These are phyloP conservation scores for Globisporangium echinulatum DNA, from an alignment of 352 stramenopile genomes.

Conservation along the genomic window DNA sequence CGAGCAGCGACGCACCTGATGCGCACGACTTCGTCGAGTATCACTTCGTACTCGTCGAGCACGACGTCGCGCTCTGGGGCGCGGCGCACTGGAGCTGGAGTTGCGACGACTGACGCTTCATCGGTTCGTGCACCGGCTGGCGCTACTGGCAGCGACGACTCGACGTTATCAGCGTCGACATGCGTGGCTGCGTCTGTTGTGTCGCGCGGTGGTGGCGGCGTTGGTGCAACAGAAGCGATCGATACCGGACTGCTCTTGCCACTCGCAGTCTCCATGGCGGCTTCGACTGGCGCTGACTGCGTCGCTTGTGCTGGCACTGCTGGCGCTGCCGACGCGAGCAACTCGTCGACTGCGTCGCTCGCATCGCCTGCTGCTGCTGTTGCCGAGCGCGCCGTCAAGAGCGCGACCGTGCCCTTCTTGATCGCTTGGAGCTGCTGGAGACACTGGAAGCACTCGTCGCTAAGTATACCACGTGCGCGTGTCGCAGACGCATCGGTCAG, in stretches of 20 bases:
- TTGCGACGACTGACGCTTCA: slow-evolving; percentile 7
- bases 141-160: not conserved
- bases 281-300: too few species aligned
- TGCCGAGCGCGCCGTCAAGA: slow-evolving; percentile 26
- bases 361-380: not conserved
- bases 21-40: slow-evolving; percentile 57
- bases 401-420: slow-evolving; percentile 56
- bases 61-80: slow-evolving; percentile 41
- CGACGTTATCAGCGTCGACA: too few species aligned
- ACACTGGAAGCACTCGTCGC: slow-evolving; percentile 79
- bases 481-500: too few species aligned
- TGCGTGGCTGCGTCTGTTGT: not conserved
- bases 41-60: slow-evolving; percentile 66
- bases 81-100: slow-evolving; percentile 4
- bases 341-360: slow-evolving; percentile 1
- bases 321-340: not conserved
- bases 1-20: slow-evolving; percentile 45
- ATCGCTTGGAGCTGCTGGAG: slow-evolving; percentile 74
- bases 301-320: not conserved
- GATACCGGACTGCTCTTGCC: slow-evolving; percentile 16
- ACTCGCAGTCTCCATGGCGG: slow-evolving; percentile 1
- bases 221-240: slow-evolving; percentile 13
- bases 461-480: slow-evolving; percentile 13
- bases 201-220: not conserved
- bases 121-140: not conserved